phyloP scores from a whole-genome alignment of 1,284 basidiomycete genomes.

The Exsudoporus floridanus region DNA sequence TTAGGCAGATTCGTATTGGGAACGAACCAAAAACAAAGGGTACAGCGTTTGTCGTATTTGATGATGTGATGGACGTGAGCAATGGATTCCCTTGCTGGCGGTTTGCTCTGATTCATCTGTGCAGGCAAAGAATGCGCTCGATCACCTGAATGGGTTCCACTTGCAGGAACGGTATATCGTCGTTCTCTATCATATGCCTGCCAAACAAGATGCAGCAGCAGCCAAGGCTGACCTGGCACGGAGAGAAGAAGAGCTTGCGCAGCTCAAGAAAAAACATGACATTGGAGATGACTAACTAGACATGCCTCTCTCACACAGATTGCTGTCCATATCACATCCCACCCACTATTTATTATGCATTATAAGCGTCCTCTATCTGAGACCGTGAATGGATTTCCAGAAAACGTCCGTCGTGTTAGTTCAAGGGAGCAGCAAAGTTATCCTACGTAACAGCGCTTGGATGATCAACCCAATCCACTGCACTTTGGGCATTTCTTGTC shows the following conservation, averaged over 20 bases:
- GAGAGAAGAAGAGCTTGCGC: conserved; percentile 87
- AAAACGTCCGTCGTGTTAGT: conserved; percentile 8
- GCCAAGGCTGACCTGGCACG: conserved; percentile 91
- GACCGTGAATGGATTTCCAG: conserved; percentile 12
- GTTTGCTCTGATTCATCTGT: conserved; percentile 16
- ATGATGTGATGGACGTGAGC: conserved; percentile 86
- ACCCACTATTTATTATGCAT: conserved; percentile 5
- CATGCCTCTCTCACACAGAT: neutral
- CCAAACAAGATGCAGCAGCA: conserved; percentile 88
- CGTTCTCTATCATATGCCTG: conserved; percentile 96
- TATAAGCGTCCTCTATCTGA: conserved; percentile 9
- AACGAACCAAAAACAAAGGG: conserved; percentile 92
- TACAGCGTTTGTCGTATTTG: conserved; percentile 93
- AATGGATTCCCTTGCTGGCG: neutral
- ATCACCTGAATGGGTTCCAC: conserved; percentile 97
- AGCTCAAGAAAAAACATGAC: conserved; percentile 84
- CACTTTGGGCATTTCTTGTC: conserved; percentile 35
- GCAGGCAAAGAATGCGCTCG: conserved; percentile 92
- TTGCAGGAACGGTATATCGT: conserved; percentile 97
- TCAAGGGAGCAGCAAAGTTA: conserved; percentile 2
- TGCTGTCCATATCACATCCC: conserved; percentile 1
- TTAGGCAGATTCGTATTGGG: conserved; percentile 93
- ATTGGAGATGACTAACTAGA: conserved; percentile 67
- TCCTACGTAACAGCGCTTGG: conserved; percentile 1
- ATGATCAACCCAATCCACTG: conserved; percentile 20